These are phyloP conservation scores for Fusarium begoniae DNA, from an alignment of 2,329 filamentous ascomycete genomes.

Conservation along the genomic window DNA sequence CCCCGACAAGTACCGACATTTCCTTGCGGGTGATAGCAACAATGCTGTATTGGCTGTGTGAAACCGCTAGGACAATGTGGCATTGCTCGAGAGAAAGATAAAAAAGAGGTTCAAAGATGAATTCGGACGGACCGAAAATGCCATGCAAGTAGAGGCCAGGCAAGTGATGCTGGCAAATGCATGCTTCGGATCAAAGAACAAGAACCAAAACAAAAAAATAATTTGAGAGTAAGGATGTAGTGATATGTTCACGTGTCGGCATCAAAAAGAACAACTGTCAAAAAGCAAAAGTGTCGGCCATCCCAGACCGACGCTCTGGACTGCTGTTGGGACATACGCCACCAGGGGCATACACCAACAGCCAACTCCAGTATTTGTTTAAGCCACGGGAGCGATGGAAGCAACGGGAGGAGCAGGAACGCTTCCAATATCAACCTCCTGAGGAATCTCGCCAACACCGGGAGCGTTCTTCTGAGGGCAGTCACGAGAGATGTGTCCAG, in stretches of 20 bases:
- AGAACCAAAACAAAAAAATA: conserved; percentile 46
- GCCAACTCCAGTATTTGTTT: conserved; percentile 31
- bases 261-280: conserved; percentile 41
- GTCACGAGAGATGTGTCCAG: conserved; percentile 95
- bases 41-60: neutral
- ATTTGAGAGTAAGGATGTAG: conserved; percentile 32
- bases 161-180: conserved; percentile 43
- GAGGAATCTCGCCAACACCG: conserved; percentile 55
- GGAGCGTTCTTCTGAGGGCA: conserved; percentile 78
- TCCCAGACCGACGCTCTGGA: conserved; percentile 7
- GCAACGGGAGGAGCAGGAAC: conserved; percentile 58
- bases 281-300: conserved; percentile 35
- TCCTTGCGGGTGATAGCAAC: neutral
- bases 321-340: conserved; percentile 18
- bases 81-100: conserved; percentile 27
- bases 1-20: conserved; percentile 13
- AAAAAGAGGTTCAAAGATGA: conserved; percentile 41
- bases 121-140: conserved; percentile 44
- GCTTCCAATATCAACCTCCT: conserved; percentile 55
- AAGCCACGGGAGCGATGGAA: conserved; percentile 53
- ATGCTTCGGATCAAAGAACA: conserved; percentile 45
- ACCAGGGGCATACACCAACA: conserved; percentile 13
- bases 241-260: conserved; percentile 45
- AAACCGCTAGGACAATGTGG: conserved; percentile 8
- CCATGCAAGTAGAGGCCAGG: conserved; percentile 41